phyloP scores from a whole-genome alignment of 352 stramenopile genomes.

The Pythium oligandrum region DNA sequence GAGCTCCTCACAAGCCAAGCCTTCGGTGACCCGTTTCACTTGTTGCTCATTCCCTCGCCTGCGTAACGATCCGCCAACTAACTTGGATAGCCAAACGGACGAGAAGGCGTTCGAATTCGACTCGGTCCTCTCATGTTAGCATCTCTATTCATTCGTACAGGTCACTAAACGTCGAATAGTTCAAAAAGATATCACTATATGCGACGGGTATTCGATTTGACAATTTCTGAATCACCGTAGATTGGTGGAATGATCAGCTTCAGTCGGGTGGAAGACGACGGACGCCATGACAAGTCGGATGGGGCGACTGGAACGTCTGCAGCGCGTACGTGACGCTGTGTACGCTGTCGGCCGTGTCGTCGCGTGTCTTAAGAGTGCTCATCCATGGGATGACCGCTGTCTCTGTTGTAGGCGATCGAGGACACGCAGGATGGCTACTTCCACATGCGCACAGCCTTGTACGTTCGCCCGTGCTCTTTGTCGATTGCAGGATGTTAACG shows the following conservation, averaged over 20 bases:
- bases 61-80: no score
- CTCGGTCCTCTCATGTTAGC: no score
- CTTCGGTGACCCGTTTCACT: no score
- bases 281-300: not conserved
- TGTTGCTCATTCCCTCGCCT: no score
- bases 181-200: no score
- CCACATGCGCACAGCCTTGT: conserved; percentile 64
- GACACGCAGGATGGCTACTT: conserved; percentile 58
- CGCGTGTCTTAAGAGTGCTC: not conserved
- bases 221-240: not conserved
- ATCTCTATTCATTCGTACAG: no score
- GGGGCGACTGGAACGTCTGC: conserved; percentile 16
- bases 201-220: no score
- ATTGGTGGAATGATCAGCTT: not conserved
- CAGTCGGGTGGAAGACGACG: no score
- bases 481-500: not conserved
- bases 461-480: conserved; percentile 10
- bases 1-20: no score
- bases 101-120: no score
- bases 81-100: no score
- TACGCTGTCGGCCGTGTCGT: not conserved
- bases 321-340: conserved; percentile 13
- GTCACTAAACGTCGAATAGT: no score
- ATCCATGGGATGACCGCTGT: not conserved
- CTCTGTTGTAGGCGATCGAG: conserved; percentile 36